Conservation (phyloP, 139 green algal species). For the Tetraselmis chui region DNA sequence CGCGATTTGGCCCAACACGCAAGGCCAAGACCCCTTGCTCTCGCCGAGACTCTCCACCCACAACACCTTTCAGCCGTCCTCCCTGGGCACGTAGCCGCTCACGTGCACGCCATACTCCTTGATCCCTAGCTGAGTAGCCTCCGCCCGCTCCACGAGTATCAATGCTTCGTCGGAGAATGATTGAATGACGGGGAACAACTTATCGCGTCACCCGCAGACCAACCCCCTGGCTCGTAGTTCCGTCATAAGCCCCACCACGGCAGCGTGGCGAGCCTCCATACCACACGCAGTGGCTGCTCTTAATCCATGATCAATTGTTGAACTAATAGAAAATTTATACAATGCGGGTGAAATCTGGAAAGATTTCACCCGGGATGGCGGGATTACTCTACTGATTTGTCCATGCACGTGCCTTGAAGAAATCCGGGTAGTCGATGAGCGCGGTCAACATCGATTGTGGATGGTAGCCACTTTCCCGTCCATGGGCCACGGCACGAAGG, state of each 20-base stretch:
- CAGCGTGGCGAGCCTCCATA: slow-evolving; percentile 35
- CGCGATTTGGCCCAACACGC: slow-evolving; percentile 90
- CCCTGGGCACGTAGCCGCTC: slow-evolving; percentile 68
- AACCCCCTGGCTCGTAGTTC: slow-evolving; percentile 43
- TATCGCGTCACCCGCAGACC: slow-evolving; percentile 81
- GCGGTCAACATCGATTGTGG: neutral
- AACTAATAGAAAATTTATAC: no score
- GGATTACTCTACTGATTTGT: no score
- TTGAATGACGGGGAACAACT: slow-evolving; percentile 81
- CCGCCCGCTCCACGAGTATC: slow-evolving; percentile 80
- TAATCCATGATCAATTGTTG: no score
- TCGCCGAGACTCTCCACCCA: slow-evolving; percentile 77
- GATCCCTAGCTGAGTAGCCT: slow-evolving; percentile 79
- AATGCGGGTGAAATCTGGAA: no score
- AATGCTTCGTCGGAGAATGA: slow-evolving; percentile 53
- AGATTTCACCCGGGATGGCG: no score
- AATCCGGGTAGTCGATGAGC: neutral
- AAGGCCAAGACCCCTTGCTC: slow-evolving; percentile 83
- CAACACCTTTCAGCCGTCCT: slow-evolving; percentile 48
- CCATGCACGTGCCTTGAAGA: neutral
- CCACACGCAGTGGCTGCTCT: slow-evolving; percentile 12
- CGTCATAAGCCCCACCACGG: slow-evolving; percentile 26
- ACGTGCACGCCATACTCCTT: slow-evolving; percentile 85
- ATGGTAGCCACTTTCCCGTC: neutral
- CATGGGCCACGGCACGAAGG: neutral